Base-by-base conservation (phyloP, 139 green algal genomes). In the Chlorella sp. region DNA sequence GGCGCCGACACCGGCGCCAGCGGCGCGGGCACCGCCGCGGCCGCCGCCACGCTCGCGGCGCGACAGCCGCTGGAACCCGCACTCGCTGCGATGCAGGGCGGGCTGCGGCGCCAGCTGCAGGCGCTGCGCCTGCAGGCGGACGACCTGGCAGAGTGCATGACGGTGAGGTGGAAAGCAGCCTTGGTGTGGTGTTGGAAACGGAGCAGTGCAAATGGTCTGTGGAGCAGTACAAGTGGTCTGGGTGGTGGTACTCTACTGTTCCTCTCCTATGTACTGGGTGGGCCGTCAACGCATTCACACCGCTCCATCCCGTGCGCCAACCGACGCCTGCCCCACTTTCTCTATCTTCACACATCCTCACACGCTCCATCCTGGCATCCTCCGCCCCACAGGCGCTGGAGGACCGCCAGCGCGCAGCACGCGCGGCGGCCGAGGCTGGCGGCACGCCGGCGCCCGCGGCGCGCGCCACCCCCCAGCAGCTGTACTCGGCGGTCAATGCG, bases 401-500 rank as follows among this genome's bases (percentile, higher is more conserved):
- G 59, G 68, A 76, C 58, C 67, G 76, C 3, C 61, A 77, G 76
- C 67, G 69, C 6, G n/a, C 42, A 63, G 41, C 45, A n/a, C 38
- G 50, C 41, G 67, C 3, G 48, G 35, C 38, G n/a, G n/a, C n/a
- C n/a, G n/a, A n/a, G n/a, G n/a, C n/a, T n/a, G 58, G 66, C 42
- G 56, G 62, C 61, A 40, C 58, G 25, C 17, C 59, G 38, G 43
- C 67, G 45, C 55, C 35, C 29, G n/a, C n/a, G n/a, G n/a, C 43
- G 29, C 66, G 50, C 14, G 66, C 64, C n/a, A 78, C 48, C 66
- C 62, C 38, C 33, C 51, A 77, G 53, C 67, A 67, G 35, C 38
- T 84, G 36, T 84, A 83, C 78, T 64, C 72, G 35, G 46, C 74
- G 14, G 60, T 84, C 31, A 83, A 84, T 29, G 65, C 79, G 2